Evolutionary conservation across 2,329 filamentous ascomycete genomes (phyloP).

Genomic region (Exophiala sp.): DNA sequence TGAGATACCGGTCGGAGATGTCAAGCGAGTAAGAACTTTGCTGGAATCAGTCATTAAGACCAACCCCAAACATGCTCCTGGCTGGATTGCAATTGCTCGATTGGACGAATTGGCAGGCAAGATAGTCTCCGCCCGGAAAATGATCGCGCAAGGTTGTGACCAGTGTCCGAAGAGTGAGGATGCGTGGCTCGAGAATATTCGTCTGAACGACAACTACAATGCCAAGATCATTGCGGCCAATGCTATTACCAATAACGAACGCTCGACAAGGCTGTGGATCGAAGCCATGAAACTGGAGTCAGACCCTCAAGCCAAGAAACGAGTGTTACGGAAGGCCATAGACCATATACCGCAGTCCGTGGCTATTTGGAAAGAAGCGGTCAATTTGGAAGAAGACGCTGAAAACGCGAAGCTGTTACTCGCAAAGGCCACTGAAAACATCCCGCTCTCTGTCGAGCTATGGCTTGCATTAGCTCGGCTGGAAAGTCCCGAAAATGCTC

Average conservation of each 20-base stretch:
- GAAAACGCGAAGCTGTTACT: constrained; percentile 84
- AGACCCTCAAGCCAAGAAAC: constrained; percentile 79
- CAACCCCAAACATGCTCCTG: constrained; percentile 89
- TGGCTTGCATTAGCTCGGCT: constrained; percentile 92
- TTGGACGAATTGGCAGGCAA: constrained; percentile 91
- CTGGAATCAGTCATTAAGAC: constrained; percentile 97
- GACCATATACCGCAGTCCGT: constrained; percentile 94
- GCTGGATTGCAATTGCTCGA: constrained; percentile 91
- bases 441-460: constrained; percentile 86
- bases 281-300: constrained; percentile 92
- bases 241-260: constrained; percentile 86
- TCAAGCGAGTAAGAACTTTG: constrained; percentile 86
- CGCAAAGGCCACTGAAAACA: constrained; percentile 92
- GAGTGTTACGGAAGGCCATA: constrained; percentile 84
- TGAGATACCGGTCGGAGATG: constrained; percentile 84
- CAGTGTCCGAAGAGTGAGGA: constrained; percentile 93
- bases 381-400: constrained; percentile 88
- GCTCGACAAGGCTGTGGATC: constrained; percentile 86
- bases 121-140: constrained; percentile 79
- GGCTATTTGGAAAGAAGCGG: constrained; percentile 94
- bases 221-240: constrained; percentile 93
- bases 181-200: constrained; percentile 93
- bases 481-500: constrained; percentile 85
- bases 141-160: constrained; percentile 84
- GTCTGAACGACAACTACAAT: constrained; percentile 86